A percentile compares a stretch with the other conserved stretches of the same genome.
Conservation (phyloP, 495 filamentous ascomycete species). For the Penicillium atrosanguineum region DNA sequence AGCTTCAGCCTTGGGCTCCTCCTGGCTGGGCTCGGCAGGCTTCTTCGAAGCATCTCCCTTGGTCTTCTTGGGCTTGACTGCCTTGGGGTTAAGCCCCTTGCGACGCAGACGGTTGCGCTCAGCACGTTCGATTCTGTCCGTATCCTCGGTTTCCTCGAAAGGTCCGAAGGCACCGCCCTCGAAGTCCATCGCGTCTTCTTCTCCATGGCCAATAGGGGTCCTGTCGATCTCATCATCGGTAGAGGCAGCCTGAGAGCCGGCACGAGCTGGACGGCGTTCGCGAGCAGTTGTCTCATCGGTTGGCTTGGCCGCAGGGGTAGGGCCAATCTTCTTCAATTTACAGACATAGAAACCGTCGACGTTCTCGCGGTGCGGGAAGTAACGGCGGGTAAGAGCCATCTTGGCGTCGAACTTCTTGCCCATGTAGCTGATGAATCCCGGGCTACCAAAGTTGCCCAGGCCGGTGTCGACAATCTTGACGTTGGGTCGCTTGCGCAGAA, state of each 20-base stretch:
- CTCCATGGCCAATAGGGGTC: constrained; percentile 47
- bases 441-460: constrained; percentile 79
- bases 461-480: constrained; percentile 91
- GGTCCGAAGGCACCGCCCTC: constrained; percentile 59
- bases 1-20: constrained; percentile 7
- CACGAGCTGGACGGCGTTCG: constrained; percentile 15
- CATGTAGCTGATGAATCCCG: constrained; percentile 83
- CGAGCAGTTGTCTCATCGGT: constrained; percentile 25
- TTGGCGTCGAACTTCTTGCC: constrained; percentile 84
- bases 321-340: constrained; percentile 91
- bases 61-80: constrained; percentile 41
- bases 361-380: constrained; percentile 94
- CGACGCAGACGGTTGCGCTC: constrained; percentile 55
- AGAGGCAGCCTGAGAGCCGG: constrained; percentile 20
- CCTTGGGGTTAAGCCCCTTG: constrained; percentile 67
- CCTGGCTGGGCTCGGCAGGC: constrained; percentile 7
- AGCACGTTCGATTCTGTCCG: constrained; percentile 57
- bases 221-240: constrained; percentile 40
- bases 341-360: constrained; percentile 98
- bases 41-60: constrained; percentile 18
- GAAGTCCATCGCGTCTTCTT: constrained; percentile 23
- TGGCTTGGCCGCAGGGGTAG: constrained; percentile 58
- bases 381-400: constrained; percentile 82
- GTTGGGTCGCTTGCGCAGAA: constrained; percentile 84
- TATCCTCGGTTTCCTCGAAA: constrained; percentile 64